Conservation (phyloP, 108 stramenopile species). For the Conticribra weissflogii region DNA sequence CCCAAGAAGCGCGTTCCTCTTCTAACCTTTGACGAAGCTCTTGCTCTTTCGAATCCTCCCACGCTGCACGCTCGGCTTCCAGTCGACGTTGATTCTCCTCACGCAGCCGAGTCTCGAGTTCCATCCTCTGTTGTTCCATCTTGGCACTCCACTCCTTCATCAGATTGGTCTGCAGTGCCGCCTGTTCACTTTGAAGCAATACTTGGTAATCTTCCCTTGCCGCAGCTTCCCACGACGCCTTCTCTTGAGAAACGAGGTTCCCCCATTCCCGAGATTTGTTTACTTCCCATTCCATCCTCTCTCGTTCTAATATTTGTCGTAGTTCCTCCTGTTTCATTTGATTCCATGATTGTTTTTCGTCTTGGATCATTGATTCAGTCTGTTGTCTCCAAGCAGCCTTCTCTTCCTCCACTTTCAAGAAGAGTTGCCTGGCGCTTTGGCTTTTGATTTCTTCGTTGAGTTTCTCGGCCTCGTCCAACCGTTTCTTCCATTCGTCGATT, state of each 20-base stretch:
- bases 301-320: slow-evolving; percentile 17
- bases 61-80: slow-evolving; percentile 22
- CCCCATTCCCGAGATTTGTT: slow-evolving; percentile 17
- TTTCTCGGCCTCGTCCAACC: slow-evolving; percentile 47
- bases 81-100: slow-evolving; percentile 31
- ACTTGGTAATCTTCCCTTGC: background rate
- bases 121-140: slow-evolving; percentile 14
- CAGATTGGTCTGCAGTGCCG: slow-evolving; percentile 11
- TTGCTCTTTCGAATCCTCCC: slow-evolving; percentile 42
- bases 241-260: slow-evolving; percentile 4
- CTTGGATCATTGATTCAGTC: slow-evolving; percentile 9
- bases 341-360: slow-evolving; percentile 29
- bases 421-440: slow-evolving; percentile 40
- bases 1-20: slow-evolving; percentile 32
- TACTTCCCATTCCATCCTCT: slow-evolving; percentile 31
- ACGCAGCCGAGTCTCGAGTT: slow-evolving; percentile 18
- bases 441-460: slow-evolving; percentile 41
- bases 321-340: slow-evolving; percentile 15
- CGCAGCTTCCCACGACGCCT: slow-evolving; percentile 9
- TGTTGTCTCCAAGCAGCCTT: slow-evolving; percentile 24
- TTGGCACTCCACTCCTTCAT: slow-evolving; percentile 31
- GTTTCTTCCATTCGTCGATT: slow-evolving; percentile 37
- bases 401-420: slow-evolving; percentile 40
- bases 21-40: slow-evolving; percentile 29
- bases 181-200: slow-evolving; percentile 1